Conservation (phyloP, 805 yeast genomes). For the Yamadazyma nakazawae region DNA sequence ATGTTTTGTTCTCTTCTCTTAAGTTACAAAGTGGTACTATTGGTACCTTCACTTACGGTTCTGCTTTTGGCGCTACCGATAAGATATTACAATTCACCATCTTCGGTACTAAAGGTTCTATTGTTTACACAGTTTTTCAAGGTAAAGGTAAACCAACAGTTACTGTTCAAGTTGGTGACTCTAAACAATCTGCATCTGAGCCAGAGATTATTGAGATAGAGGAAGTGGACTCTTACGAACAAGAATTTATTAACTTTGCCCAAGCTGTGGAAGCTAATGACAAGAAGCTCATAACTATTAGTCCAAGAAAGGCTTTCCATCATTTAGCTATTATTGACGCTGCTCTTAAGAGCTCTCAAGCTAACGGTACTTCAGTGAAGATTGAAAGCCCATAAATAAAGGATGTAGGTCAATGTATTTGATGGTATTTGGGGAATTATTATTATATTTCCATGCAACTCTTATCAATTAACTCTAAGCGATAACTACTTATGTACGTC, state of each 20-base stretch:
- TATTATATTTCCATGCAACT: neutral
- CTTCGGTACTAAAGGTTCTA: conserved; percentile 76
- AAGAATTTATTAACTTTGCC: conserved; percentile 49
- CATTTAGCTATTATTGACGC: conserved; percentile 91
- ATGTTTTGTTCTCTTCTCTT: conserved; percentile 69
- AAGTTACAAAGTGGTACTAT: conserved; percentile 59
- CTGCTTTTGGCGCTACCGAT: conserved; percentile 80
- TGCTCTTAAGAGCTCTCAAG: conserved; percentile 63
- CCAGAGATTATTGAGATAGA: conserved; percentile 38
- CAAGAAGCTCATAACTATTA: conserved; percentile 51
- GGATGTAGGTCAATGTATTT: neutral
- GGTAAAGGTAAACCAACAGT: conserved; percentile 34
- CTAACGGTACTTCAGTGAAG: conserved; percentile 48
- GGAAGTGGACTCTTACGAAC: conserved; percentile 41
- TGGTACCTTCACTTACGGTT: conserved; percentile 86
- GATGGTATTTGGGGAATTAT: neutral
- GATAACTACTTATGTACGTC: no score
- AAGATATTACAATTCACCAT: conserved; percentile 66
- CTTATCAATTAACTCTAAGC: neutral
- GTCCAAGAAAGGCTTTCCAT: conserved; percentile 84
- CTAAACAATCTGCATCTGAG: conserved; percentile 50
- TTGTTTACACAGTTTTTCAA: conserved; percentile 65
- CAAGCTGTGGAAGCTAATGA: conserved; percentile 61
- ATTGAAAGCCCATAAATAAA: conserved; percentile 1
- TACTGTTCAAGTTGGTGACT: conserved; percentile 31